phyloP scores from a whole-genome alignment of 163 green algal species.

The Scenedesmus sp. region DNA sequence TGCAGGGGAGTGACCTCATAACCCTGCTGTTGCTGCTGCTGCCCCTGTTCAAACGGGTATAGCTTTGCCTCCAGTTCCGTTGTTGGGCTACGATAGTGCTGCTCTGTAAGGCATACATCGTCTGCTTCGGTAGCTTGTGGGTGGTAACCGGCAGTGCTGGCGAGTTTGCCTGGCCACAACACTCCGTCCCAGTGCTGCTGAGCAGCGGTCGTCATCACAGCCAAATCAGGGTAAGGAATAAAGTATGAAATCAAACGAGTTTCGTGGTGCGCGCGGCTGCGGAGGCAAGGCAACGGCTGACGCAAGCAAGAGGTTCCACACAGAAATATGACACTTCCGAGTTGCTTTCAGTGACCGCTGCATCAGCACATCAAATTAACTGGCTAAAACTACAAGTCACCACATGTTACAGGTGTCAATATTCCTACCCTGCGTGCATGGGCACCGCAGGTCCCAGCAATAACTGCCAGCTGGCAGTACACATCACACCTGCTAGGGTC shows the following conservation, averaged over 20 bases:
- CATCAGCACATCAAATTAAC: not conserved
- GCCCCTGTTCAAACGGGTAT: not conserved
- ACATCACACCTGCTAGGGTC: not conserved
- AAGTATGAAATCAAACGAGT: too few species aligned
- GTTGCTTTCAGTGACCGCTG: not conserved
- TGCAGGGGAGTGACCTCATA: not conserved
- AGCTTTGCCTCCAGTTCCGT: not conserved
- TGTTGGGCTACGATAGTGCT: not conserved
- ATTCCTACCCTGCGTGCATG: not conserved
- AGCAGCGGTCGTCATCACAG: not conserved
- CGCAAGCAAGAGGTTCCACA: not conserved
- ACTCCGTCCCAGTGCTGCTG: conserved; percentile 7
- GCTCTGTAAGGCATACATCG: not conserved
- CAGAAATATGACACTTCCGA: not conserved
- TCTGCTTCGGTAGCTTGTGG: not conserved
- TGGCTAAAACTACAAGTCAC: not conserved
- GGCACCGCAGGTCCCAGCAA: not conserved
- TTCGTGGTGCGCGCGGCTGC: too few species aligned
- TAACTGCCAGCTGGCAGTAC: not conserved
- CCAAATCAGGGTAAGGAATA: not conserved
- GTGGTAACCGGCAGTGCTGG: not conserved
- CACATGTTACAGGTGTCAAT: too few species aligned
- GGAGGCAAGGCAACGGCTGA: too few species aligned
- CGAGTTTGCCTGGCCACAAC: conserved; percentile 1
- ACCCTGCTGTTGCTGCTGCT: conserved; percentile 1